phyloP scores from a whole-genome alignment of 352 stramenopile species.

The Phytophthora sp. region DNA sequence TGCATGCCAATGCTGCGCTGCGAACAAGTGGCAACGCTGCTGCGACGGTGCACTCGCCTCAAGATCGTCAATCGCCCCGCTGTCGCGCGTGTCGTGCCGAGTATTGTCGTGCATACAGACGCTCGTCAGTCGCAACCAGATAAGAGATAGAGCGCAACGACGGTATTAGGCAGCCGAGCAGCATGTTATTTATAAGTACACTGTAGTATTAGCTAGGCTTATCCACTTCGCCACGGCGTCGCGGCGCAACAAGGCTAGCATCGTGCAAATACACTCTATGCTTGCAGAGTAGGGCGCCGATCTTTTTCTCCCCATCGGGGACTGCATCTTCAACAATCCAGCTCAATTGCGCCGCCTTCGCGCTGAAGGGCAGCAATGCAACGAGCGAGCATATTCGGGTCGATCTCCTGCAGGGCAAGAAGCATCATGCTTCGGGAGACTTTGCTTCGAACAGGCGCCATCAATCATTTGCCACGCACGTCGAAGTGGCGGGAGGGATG shows the following conservation, averaged over 20 bases:
- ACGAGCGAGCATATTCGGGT: neutral
- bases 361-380: neutral
- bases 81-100: too few species aligned
- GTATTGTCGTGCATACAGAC: too few species aligned
- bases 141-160: slow-evolving; percentile 5
- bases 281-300: slow-evolving; percentile 31
- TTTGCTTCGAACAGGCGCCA: neutral
- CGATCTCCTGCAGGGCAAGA: neutral
- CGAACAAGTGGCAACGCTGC: neutral
- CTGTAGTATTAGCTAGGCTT: slow-evolving; percentile 13
- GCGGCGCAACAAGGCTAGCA: slow-evolving; percentile 13
- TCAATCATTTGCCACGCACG: slow-evolving; percentile 2
- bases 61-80: slow-evolving; percentile 15
- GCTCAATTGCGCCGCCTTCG: neutral
- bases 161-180: neutral
- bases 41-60: neutral
- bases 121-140: slow-evolving; percentile 11
- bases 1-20: neutral
- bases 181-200: too few species aligned
- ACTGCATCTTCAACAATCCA: slow-evolving; percentile 23
- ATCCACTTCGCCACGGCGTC: neutral
- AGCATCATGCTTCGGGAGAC: neutral
- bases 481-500: neutral
- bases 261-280: slow-evolving; percentile 28
- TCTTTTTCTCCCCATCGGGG: slow-evolving; percentile 28